Percentiles rank a stretch among this genome's conserved stretches.
Evolutionary conservation across 495 filamentous ascomycete genomes (phyloP).

Genomic region (Penicillium turbatum): DNA sequence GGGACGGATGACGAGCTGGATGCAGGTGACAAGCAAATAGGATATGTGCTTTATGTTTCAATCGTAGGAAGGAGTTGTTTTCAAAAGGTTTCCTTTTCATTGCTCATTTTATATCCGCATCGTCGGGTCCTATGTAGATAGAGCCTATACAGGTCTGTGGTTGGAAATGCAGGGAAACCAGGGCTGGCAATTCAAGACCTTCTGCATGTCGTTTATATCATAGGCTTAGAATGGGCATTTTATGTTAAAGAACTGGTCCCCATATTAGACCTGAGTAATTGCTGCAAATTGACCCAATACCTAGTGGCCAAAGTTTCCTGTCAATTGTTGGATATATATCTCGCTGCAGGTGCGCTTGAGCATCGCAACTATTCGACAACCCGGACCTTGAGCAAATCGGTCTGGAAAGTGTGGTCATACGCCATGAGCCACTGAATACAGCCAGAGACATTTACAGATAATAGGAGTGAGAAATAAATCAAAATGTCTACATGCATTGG

Average conservation of each 20-base stretch:
- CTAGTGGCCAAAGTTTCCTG: too few relatives aligned
- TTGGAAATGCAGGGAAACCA: conserved; percentile 13
- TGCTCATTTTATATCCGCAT: conserved; percentile 25
- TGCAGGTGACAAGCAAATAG: conserved; percentile 26
- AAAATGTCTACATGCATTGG: too few relatives aligned
- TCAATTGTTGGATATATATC: too few relatives aligned
- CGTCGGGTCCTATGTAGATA: conserved; percentile 31
- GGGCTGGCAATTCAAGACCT: conserved; percentile 6
- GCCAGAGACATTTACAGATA: too few relatives aligned
- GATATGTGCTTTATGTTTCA: conserved; percentile 25
- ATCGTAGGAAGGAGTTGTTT: conserved; percentile 40
- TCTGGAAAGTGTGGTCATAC: too few relatives aligned
- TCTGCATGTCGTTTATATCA: conserved; percentile 1
- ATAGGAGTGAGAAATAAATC: too few relatives aligned
- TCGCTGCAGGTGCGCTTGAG: too few relatives aligned
- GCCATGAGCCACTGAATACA: too few relatives aligned
- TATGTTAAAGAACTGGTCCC: not conserved
- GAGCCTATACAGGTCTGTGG: conserved; percentile 20
- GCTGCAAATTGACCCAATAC: too few relatives aligned
- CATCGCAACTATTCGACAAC: too few relatives aligned
- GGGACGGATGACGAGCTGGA: conserved; percentile 20
- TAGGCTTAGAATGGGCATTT: not conserved
- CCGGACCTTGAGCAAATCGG: too few relatives aligned
- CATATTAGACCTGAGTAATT: too few relatives aligned
- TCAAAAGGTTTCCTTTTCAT: conserved; percentile 30